Conservation (phyloP, 2,329 filamentous ascomycete genomes). For the Aspergillus amoenus region DNA sequence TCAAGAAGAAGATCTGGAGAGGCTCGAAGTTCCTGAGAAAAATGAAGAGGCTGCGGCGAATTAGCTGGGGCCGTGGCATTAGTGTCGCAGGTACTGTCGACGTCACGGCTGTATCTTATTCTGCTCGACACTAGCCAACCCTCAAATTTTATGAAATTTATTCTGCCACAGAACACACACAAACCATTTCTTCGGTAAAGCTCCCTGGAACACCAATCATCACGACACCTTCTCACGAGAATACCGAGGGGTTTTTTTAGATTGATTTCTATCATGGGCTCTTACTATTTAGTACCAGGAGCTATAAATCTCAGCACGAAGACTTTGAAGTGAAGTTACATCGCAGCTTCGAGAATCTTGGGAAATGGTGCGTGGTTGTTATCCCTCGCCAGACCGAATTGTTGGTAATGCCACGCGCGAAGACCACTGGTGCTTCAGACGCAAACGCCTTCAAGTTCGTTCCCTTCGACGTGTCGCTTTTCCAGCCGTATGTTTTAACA, state of each 20-base stretch:
- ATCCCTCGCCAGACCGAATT: neutral
- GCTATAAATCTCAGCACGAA: neutral
- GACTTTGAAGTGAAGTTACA: neutral
- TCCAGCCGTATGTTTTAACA: neutral
- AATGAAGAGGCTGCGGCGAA: constrained; percentile 21
- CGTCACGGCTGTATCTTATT: neutral
- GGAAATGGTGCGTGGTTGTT: constrained; percentile 11
- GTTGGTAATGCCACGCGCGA: constrained; percentile 7
- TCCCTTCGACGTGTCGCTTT: constrained; percentile 16
- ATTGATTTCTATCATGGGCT: neutral
- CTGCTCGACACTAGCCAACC: neutral
- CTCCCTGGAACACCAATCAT: neutral
- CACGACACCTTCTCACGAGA: neutral
- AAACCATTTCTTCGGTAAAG: constrained; percentile 6
- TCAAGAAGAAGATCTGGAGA: constrained; percentile 25
- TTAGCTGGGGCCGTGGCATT: constrained; percentile 34
- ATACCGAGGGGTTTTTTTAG: neutral
- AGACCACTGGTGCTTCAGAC: constrained; percentile 7
- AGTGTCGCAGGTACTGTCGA: constrained; percentile 17
- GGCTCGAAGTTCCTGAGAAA: constrained; percentile 22
- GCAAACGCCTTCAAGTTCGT: constrained; percentile 13
- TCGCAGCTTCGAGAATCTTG: constrained; percentile 1
- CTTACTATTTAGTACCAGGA: neutral
- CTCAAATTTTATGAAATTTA: constrained; percentile 3
- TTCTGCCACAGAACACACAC: constrained; percentile 6